phyloP scores from a whole-genome alignment of 257 asterid species.

The Verbena officinalis region DNA sequence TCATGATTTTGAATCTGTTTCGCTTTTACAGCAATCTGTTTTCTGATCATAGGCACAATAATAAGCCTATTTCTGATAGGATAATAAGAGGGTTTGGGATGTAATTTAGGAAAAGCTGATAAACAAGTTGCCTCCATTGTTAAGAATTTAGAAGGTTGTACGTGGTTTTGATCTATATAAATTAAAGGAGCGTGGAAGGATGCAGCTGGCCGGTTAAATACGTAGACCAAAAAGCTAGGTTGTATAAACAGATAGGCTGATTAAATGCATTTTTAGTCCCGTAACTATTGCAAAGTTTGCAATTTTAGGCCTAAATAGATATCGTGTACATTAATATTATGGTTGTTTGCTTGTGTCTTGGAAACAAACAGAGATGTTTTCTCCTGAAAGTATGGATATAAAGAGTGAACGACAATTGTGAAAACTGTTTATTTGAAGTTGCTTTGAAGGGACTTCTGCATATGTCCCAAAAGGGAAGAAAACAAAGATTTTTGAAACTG shows the following conservation, averaged over 20 bases:
- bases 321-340: no score
- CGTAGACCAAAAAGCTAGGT: no score
- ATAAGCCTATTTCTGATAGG: constrained; percentile 2
- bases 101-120: constrained; percentile 6
- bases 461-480: background rate
- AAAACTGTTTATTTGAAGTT: constrained; percentile 4
- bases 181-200: no score
- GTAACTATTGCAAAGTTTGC: no score
- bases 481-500: background rate
- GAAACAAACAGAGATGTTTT: background rate
- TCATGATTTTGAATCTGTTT: constrained; percentile 11
- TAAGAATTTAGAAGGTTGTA: background rate
- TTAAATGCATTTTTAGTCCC: no score
- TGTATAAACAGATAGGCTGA: no score
- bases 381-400: background rate
- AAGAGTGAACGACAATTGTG: constrained; percentile 22
- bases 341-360: background rate
- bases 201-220: no score
- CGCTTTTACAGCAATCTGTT: constrained; percentile 17
- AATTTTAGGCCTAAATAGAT: no score
- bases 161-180: no score
- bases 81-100: background rate
- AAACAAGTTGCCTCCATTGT: constrained; percentile 23
- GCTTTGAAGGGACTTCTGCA: constrained; percentile 34
- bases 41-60: background rate